Base-by-base conservation (phyloP, 805 yeast genomes). In the Kazachstania psychrophila region DNA sequence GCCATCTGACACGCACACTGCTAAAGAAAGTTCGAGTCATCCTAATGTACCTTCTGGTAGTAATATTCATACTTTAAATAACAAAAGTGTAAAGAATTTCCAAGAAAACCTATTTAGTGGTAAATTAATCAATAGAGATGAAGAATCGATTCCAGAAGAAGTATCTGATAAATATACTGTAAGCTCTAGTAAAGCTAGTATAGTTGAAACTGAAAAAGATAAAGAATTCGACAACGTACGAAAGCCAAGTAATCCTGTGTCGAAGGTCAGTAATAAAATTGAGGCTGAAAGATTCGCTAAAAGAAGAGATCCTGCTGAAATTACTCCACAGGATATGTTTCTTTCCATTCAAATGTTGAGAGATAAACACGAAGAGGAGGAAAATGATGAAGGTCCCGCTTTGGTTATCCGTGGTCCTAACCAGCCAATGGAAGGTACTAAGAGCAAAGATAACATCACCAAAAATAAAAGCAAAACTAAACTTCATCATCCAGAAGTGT, bases 331-430 rank as follows among this genome's bases (percentile, higher is more conserved):
- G 33, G 96, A 88, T 52, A 79, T 87, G 76, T 79, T 69, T 54
- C 69, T 79, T 64, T 86, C 95, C 3, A 80, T 87, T 47, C 77
- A 86, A 28, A 77, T 87, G 79, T 64, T 88, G 62, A 80, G 80
- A 46, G 68, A 70, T 36, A 65, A 68, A 28, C 69, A 68, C 38
- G 62, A 60, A n/a, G 58, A 54, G 17, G 48, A 39, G 14, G 70
- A 68, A 17, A 73, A 69, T 25, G 79, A 75, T 24, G 75, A 78
- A 25, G 94, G 89, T 0, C 92, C 89, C 4, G 87, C 89, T 1
- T 59, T 86, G 24, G 75, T 79, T 6, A 79, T 87, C 30, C 71
- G 71, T 41, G 79, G 92, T 0, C 95, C 97, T 19, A 42, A 48
- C n/a, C n/a, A n/a, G n/a, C n/a, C n/a, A n/a, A n/a, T n/a, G n/a